These are phyloP conservation scores for Carex parvula DNA, from an alignment of 176 grass and related monocot genomes.

Conservation along the genomic window DNA sequence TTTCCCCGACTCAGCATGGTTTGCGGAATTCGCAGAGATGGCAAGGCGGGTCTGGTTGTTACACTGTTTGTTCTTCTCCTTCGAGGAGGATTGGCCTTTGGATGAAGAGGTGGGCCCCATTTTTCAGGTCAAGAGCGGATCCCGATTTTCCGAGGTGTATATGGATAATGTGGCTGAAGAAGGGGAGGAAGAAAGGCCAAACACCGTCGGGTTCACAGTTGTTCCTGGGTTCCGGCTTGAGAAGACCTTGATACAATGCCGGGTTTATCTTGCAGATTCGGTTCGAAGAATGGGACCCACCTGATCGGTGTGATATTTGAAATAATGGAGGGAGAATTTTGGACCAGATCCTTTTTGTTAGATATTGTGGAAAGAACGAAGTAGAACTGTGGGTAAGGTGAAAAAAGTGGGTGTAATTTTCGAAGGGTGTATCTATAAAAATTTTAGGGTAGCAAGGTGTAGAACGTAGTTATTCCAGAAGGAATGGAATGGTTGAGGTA, in stretches of 20 bases:
- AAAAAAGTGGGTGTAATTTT: constrained; percentile 2
- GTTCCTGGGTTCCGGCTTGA: constrained; percentile 77
- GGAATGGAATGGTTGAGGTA: not conserved
- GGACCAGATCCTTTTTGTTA: not conserved
- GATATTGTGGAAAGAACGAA: not conserved
- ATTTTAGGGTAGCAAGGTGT: constrained; percentile 18
- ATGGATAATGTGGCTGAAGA: constrained; percentile 67
- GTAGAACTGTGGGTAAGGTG: constrained; percentile 7
- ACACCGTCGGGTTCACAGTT: constrained; percentile 69
- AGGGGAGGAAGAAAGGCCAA: constrained; percentile 22
- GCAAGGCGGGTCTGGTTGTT: constrained; percentile 79
- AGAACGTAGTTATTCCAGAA: constrained; percentile 16
- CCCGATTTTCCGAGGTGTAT: constrained; percentile 75
- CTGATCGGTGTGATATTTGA: not conserved
- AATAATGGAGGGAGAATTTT: not conserved
- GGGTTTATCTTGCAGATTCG: constrained; percentile 49
- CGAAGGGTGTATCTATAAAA: constrained; percentile 3
- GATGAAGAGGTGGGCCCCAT: constrained; percentile 45
- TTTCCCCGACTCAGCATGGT: constrained; percentile 76
- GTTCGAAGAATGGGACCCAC: not conserved
- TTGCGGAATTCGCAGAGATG: constrained; percentile 77
- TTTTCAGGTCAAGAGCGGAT: constrained; percentile 53
- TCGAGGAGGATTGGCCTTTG: constrained; percentile 48
- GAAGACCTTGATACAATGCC: constrained; percentile 61
- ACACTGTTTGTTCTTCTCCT: constrained; percentile 85